Conservation (phyloP, 1,139 yeast genomes). For the Meyerozyma smithsonii region DNA sequence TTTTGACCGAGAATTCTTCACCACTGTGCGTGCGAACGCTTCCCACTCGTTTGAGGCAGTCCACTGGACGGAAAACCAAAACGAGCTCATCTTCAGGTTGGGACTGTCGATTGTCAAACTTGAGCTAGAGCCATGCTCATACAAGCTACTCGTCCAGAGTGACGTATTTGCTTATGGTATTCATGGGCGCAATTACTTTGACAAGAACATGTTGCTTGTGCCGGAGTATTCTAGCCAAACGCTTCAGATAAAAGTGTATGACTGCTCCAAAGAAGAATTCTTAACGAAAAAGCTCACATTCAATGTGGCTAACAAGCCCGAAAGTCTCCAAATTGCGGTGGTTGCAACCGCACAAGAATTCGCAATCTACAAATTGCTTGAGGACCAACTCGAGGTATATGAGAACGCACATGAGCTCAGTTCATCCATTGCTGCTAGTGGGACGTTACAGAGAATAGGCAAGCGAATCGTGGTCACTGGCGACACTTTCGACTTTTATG, state of each 20-base stretch:
- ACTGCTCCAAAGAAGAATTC: neutral
- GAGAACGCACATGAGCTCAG: neutral
- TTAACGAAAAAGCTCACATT: no score
- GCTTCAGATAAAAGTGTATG: neutral
- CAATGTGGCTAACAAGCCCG: neutral
- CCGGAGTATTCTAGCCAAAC: neutral
- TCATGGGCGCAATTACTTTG: neutral
- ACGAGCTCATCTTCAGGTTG: neutral
- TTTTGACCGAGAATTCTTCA: neutral
- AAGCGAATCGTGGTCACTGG: neutral
- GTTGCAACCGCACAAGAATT: neutral
- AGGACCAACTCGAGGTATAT: neutral
- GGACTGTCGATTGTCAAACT: neutral
- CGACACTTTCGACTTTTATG: neutral
- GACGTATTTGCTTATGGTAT: neutral
- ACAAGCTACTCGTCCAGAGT: neutral
- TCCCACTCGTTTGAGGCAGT: neutral
- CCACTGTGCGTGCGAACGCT: neutral
- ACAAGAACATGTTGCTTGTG: neutral
- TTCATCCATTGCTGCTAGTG: neutral
- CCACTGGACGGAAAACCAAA: neutral
- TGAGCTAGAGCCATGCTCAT: neutral
- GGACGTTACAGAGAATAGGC: neutral
- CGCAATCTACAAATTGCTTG: neutral
- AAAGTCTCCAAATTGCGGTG: conserved; percentile 1